phyloP scores from a whole-genome alignment of 1,284 basidiomycete genomes.

The Irpex sp. region DNA sequence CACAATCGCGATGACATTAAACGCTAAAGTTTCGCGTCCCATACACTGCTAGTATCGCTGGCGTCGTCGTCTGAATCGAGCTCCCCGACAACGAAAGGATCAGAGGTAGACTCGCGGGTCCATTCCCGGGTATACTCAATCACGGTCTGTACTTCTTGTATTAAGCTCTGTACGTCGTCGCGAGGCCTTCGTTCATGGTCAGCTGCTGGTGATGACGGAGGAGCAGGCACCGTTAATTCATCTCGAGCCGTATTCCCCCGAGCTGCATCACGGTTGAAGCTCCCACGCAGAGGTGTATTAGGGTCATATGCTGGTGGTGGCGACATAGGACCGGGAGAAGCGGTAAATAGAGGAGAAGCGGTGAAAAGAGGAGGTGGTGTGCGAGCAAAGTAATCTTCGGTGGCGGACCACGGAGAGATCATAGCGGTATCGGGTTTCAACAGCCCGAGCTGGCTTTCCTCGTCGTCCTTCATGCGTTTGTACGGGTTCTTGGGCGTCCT shows the following conservation, averaged over 20 bases:
- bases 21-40: not conserved
- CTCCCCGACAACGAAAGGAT: constrained; percentile 13
- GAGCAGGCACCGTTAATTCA: constrained; percentile 1
- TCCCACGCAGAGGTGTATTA: constrained; percentile 4
- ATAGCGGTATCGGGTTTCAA: constrained; percentile 18
- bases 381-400: constrained; percentile 20
- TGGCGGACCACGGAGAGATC: constrained; percentile 26
- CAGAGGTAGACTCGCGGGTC: not conserved
- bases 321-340: constrained; percentile 12
- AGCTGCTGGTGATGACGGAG: not conserved
- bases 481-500: constrained; percentile 15
- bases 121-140: constrained; percentile 7
- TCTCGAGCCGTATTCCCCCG: not conserved
- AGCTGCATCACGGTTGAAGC: not conserved
- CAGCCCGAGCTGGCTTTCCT: constrained; percentile 14
- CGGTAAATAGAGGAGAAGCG: not conserved
- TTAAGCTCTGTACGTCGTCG: constrained; percentile 4
- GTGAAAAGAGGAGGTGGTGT: constrained; percentile 2
- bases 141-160: constrained; percentile 14
- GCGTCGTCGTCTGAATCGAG: not conserved
- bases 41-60: not conserved
- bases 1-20: not conserved
- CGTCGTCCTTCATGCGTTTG: constrained; percentile 19
- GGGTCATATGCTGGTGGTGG: constrained; percentile 18
- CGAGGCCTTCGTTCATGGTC: not conserved